These are phyloP conservation scores for Melanomma pulvis-pyrius DNA, from an alignment of 495 filamentous ascomycete species.

Conservation along the genomic window DNA sequence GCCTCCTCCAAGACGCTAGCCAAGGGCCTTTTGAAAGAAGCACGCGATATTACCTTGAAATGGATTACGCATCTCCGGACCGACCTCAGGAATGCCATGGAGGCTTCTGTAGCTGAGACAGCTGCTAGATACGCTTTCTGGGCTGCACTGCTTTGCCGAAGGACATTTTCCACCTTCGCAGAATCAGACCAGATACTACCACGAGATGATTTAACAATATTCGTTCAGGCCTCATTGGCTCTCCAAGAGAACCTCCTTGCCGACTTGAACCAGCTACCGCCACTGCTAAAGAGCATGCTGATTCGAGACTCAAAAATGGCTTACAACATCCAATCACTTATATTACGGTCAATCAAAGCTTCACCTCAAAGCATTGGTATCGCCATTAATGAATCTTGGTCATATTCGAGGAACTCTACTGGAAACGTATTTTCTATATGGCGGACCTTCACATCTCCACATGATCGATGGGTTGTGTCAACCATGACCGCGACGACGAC, in stretches of 20 bases:
- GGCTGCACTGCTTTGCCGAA: conserved; percentile 55
- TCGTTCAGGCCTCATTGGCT: conserved; percentile 47
- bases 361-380: conserved; percentile 1
- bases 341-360: conserved; percentile 36
- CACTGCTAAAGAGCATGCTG: conserved; percentile 44
- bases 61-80: conserved; percentile 55
- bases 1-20: not conserved
- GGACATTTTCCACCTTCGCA: conserved; percentile 50
- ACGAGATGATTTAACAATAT: conserved; percentile 33
- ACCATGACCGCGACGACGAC: conserved; percentile 26
- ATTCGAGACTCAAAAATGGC: conserved; percentile 56
- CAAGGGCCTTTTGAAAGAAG: conserved; percentile 29
- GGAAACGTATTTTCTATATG: conserved; percentile 23
- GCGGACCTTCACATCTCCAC: conserved; percentile 27
- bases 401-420: not conserved
- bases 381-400: conserved; percentile 21
- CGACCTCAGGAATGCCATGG: conserved; percentile 48
- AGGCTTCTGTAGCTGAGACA: conserved; percentile 47
- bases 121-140: conserved; percentile 51
- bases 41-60: conserved; percentile 35
- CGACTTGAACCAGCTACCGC: conserved; percentile 42
- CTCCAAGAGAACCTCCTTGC: conserved; percentile 50
- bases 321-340: conserved; percentile 42
- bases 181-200: not conserved
- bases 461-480: conserved; percentile 46